Conservation (phyloP, 371 early-diverging fungal genomes). For the Ecytonucleospora hepatopenaei region DNA sequence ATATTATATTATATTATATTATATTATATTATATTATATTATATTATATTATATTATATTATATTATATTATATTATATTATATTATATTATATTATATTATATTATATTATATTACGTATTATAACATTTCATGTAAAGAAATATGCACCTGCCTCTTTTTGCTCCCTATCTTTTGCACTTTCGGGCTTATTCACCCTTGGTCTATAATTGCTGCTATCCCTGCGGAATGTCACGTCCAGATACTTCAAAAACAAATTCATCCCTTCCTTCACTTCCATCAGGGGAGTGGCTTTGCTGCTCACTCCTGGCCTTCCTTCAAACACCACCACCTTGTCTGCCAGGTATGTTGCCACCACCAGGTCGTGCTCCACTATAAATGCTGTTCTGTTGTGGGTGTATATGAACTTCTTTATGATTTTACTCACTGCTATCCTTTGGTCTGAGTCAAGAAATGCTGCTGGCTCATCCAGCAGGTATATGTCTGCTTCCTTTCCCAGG, state of each 20-base stretch:
- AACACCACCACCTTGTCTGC: constrained; percentile 96
- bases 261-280: constrained; percentile 82
- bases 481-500: constrained; percentile 83
- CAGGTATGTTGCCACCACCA: constrained; percentile 99
- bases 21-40: no score
- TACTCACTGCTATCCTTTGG: constrained; percentile 93
- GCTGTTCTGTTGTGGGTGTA: constrained; percentile 89
- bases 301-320: constrained; percentile 76
- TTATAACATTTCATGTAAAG: constrained; percentile 62
- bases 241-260: constrained; percentile 84
- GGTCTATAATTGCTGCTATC: constrained; percentile 95
- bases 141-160: constrained; percentile 80
- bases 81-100: neutral
- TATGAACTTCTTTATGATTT: constrained; percentile 94
- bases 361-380: constrained; percentile 99
- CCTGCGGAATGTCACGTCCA: constrained; percentile 94
- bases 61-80: no score
- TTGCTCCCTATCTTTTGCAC: constrained; percentile 91
- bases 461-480: constrained; percentile 97
- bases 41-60: no score
- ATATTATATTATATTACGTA: no score
- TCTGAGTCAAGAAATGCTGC: constrained; percentile 98
- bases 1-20: no score
- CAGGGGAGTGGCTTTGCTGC: constrained; percentile 66
- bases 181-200: constrained; percentile 89